These are phyloP conservation scores for Aureobasidium lini DNA, from an alignment of 2,329 filamentous ascomycete genomes.

Conservation along the genomic window DNA sequence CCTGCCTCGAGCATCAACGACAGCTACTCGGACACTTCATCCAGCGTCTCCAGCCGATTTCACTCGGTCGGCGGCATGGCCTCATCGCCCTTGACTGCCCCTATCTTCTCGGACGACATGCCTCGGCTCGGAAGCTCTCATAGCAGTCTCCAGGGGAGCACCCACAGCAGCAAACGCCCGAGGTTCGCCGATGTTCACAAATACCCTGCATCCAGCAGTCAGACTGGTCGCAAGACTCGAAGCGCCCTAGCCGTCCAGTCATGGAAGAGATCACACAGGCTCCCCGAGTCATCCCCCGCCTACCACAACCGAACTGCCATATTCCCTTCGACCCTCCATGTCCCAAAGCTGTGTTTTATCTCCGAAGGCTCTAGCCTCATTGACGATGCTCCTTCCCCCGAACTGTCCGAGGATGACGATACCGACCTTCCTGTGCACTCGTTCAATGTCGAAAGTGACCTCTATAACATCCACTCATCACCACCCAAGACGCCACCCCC, in stretches of 20 bases:
- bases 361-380: constrained; percentile 62
- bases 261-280: constrained; percentile 70
- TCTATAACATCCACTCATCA: constrained; percentile 58
- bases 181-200: constrained; percentile 15
- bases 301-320: constrained; percentile 67
- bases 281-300: constrained; percentile 81
- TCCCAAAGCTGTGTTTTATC: constrained; percentile 72
- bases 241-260: constrained; percentile 38
- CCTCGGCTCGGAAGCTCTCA: constrained; percentile 50
- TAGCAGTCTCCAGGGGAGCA: constrained; percentile 34
- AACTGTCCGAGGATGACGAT: constrained; percentile 70
- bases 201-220: constrained; percentile 23
- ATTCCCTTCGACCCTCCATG: constrained; percentile 56
- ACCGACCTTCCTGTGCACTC: constrained; percentile 70
- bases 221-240: constrained; percentile 25
- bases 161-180: constrained; percentile 32
- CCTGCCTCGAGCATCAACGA: constrained; percentile 60
- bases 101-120: constrained; percentile 78
- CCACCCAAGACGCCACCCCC: constrained; percentile 73
- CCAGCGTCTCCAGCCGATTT: constrained; percentile 69
- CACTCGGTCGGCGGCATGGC: constrained; percentile 63
- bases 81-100: constrained; percentile 76
- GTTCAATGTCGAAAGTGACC: constrained; percentile 51
- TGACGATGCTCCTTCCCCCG: constrained; percentile 52
- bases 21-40: constrained; percentile 78